Evolutionary conservation across 2,329 filamentous ascomycete genomes (phyloP), one percentile per base, ranked within the genome.

Genomic region (Leptosphaerulina australis): DNA sequence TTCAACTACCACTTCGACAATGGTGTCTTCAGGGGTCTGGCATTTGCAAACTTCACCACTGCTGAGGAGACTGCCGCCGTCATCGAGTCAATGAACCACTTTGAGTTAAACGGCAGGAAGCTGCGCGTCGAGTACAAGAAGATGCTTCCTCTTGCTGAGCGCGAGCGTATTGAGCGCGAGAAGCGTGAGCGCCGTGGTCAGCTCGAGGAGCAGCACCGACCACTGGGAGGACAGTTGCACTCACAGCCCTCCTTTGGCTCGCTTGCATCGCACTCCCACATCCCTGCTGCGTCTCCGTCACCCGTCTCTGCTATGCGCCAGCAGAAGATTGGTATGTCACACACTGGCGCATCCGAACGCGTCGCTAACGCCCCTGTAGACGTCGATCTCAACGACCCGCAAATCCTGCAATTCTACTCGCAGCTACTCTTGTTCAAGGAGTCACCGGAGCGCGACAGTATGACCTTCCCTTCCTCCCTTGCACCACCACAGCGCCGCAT

Each of bases 1-100:
- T 99, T 99, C 81, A 99, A 99, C 79, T 97, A 99, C 69, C 94
- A 99, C 74, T 99, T 99, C 69, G 94, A 99, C 71, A 95, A 96
- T 66, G 94, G 94, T 21, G 92, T 99, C 21, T 99, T 99, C 78
- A 83, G 94, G 50, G 94, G 94, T 5, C 80, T 99, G 41, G 94
- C 94, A 2, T 99, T 99, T 77, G 94, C 94, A 69, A 99, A 99
- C 76, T 99, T 97, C 73, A 96, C 94, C 26, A 96, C 91, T 12
- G 86, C 94, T 1, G 90, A 97, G 59, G 94, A 99, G 74, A 99
- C 94, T 0, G 88, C 90, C 10, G 83, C 88, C 39, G 94, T 97
- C 39, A 99, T 99, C 56, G 88, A 96, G 50, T 83, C 88, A 43
- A 88, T 99, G 82, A 99, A 99, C 69, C 91, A 96, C 63, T 88